Conservation (phyloP, 2,329 filamentous ascomycete genomes). For the Colletotrichum theobromicola region DNA sequence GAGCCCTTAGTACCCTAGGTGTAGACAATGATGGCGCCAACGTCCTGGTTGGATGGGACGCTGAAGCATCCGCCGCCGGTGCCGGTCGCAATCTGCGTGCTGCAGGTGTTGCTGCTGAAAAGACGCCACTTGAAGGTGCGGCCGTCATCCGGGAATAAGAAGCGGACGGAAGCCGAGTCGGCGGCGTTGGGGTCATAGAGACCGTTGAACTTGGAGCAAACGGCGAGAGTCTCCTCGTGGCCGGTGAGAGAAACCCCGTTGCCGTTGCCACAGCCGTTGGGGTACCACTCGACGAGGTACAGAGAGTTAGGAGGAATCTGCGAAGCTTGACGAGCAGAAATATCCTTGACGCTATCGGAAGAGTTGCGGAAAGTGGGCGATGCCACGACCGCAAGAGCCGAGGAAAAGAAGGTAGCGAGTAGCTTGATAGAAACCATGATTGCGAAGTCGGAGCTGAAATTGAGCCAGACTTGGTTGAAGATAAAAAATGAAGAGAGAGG, state of each 20-base stretch:
- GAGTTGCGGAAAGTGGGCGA: neutral
- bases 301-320: neutral
- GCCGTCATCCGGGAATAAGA: neutral
- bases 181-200: neutral
- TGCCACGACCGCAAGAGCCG: neutral
- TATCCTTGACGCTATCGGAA: neutral
- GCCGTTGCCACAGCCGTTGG: neutral
- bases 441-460: neutral
- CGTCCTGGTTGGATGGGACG: neutral
- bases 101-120: neutral
- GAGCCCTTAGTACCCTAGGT: neutral
- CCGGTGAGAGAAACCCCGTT: neutral
- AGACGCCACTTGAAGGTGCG: neutral
- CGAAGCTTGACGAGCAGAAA: neutral
- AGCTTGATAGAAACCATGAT: neutral
- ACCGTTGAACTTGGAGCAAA: slow-evolving; percentile 7
- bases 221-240: neutral
- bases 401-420: neutral
- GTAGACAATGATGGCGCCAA: neutral
- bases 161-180: neutral
- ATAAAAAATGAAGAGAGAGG: neutral
- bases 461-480: neutral
- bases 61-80: neutral
- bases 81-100: neutral
- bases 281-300: neutral